phyloP scores from a whole-genome alignment of 2,329 filamentous ascomycete genomes.

The Aphanoascus verrucosus region DNA sequence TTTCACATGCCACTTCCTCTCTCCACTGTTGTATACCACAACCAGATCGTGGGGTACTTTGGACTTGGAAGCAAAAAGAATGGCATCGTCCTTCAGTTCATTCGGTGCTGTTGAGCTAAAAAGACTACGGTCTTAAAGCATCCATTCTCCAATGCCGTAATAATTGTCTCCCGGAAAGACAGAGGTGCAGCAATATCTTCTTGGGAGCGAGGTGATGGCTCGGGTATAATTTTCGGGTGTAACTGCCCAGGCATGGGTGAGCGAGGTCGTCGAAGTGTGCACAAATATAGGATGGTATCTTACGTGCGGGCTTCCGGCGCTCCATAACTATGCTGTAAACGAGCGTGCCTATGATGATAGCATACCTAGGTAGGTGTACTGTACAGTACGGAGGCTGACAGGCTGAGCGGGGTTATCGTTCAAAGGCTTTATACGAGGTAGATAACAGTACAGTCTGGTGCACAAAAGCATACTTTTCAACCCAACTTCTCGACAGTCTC shows the following conservation, averaged over 20 bases:
- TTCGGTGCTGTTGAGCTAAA: no score
- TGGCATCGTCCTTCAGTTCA: neutral
- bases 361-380: no score
- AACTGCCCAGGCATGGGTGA: neutral
- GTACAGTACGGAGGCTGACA: no score
- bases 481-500: no score
- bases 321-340: neutral
- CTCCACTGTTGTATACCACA: neutral
- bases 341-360: no score
- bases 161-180: conserved; percentile 2
- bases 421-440: no score
- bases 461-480: no score
- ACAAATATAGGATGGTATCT: neutral
- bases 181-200: conserved; percentile 8
- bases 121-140: neutral
- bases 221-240: conserved; percentile 7
- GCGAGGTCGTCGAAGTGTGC: neutral
- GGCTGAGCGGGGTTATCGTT: no score
- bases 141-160: conserved; percentile 5
- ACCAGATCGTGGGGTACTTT: neutral
- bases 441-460: no score
- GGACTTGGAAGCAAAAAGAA: neutral
- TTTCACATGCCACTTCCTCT: neutral
- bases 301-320: neutral
- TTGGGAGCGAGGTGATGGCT: conserved; percentile 9